A percentile compares a stretch with the other conserved stretches of the same genome.
phyloP scores from a whole-genome alignment of 2,329 filamentous ascomycete species.

The Dactylellina cionopaga region DNA sequence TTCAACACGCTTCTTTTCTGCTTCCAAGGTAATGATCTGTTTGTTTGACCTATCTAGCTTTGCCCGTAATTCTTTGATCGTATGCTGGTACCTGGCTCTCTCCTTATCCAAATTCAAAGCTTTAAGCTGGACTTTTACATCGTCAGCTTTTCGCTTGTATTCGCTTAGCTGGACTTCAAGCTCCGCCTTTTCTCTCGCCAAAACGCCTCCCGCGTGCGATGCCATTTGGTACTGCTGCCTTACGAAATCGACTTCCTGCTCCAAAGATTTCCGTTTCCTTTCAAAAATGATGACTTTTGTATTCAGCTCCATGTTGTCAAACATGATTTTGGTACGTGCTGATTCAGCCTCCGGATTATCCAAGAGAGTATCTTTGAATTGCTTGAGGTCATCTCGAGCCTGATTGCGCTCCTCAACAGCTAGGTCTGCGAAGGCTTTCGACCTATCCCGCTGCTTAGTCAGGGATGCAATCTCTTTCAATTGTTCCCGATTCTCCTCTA shows the following conservation, averaged over 20 bases:
- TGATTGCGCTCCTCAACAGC: conserved; percentile 18
- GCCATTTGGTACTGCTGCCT: conserved; percentile 17
- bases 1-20: conserved; percentile 36
- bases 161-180: conserved; percentile 18
- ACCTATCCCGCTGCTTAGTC: conserved; percentile 13
- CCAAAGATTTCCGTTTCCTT: neutral
- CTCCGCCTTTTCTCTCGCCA: conserved; percentile 7
- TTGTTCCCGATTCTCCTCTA: conserved; percentile 1
- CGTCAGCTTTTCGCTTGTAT: conserved; percentile 17
- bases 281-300: neutral
- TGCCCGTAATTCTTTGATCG: conserved; percentile 21
- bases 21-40: conserved; percentile 26
- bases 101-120: conserved; percentile 28
- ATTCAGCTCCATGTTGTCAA: conserved; percentile 30
- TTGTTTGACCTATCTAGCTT: conserved; percentile 21
- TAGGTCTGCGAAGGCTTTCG: neutral
- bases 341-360: conserved; percentile 5
- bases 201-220: neutral
- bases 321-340: conserved; percentile 2
- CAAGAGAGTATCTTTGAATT: conserved; percentile 10
- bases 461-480: neutral
- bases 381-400: conserved; percentile 11
- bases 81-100: conserved; percentile 17
- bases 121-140: conserved; percentile 26
- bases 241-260: conserved; percentile 15